phyloP scores from a whole-genome alignment of 768 basidiomycete genomes.

The Agaricus subrufescens region DNA sequence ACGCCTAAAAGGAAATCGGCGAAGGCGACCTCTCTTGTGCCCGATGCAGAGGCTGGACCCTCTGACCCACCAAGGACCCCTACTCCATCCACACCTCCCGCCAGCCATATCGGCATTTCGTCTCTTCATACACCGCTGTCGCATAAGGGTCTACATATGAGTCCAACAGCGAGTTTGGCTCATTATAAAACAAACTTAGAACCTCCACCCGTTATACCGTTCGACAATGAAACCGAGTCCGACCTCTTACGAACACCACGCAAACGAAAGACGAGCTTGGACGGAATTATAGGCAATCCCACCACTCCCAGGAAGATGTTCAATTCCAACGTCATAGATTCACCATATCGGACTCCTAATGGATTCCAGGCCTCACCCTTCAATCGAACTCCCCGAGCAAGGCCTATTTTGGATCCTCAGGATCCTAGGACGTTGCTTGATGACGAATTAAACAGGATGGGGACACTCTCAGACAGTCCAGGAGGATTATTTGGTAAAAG shows the following conservation, averaged over 20 bases:
- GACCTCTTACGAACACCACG: constrained; percentile 37
- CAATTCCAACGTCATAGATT: constrained; percentile 29
- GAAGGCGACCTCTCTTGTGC: constrained; percentile 8
- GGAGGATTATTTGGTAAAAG: constrained; percentile 61
- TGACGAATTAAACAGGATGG: constrained; percentile 62
- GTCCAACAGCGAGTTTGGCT: constrained; percentile 57
- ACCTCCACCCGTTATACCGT: constrained; percentile 45
- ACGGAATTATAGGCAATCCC: constrained; percentile 22
- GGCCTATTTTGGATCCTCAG: constrained; percentile 62
- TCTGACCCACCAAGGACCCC: constrained; percentile 23
- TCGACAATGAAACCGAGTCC: constrained; percentile 17
- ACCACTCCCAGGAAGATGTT: constrained; percentile 36
- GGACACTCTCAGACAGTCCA: constrained; percentile 53
- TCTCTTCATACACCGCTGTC: constrained; percentile 64
- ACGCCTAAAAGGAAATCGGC: constrained; percentile 23
- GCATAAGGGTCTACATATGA: constrained; percentile 66
- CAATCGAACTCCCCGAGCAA: constrained; percentile 41
- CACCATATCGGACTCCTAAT: constrained; percentile 32
- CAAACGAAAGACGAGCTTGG: constrained; percentile 22
- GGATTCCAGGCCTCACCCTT: constrained; percentile 28
- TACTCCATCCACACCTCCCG: constrained; percentile 33
- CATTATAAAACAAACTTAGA: constrained; percentile 69
- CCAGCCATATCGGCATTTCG: constrained; percentile 40
- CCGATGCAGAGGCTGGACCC: constrained; percentile 6
- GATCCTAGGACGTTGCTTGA: constrained; percentile 65